Base-by-base conservation (phyloP, 2,329 filamentous ascomycete genomes). In the Chaetothyriales sp. region DNA sequence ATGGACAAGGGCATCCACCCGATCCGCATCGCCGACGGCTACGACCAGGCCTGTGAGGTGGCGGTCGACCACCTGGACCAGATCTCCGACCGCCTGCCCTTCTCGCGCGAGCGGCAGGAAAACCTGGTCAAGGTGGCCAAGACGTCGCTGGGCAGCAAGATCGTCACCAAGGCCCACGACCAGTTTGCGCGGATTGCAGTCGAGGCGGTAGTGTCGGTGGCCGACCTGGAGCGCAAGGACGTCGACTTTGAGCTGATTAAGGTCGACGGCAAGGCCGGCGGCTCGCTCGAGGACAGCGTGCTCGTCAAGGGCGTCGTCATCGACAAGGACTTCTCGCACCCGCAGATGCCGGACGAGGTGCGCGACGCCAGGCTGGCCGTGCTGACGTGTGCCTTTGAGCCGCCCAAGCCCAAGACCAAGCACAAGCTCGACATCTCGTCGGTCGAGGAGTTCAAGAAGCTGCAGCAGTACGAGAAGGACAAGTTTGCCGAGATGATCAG, bases 1-100 rank as follows among this genome's bases (percentile, higher is more conserved):
- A 97, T 98, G 69, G 94, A 98, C 78, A 98, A 98, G 80, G 94
- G 92, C 67, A 98, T 98, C 64, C 92, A 98, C 73, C 92, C 92
- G 56, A 98, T 98, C 68, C 80, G 94, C 62, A 97, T 98, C 72
- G 94, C 94, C 59, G 92, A 98, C 70, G 92, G 92, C 50, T 98
- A 95, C 72, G 92, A 98, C 68, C 83, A 94, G 65, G 92, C 92
- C 52, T 98, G 94, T 67, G 94, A 98, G 69, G 90, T 97, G 62
- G 92, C 92, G 44, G 86, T 97, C 51, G 82, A 84, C 28, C 86
- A 95, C 73, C 77, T 98, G 49, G 92, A 98, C 71, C 82, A 80
- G 64, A 95, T 98, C 68, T 89, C 88, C 62, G 94, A 98, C 68
- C 81, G 82, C 53, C 89, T 98, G 63, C 77, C 87, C 53, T 98